Evolutionary conservation across 192 early-diverging fungal genomes (phyloP).

Genomic region (Phycomyces blakesleeanus): DNA sequence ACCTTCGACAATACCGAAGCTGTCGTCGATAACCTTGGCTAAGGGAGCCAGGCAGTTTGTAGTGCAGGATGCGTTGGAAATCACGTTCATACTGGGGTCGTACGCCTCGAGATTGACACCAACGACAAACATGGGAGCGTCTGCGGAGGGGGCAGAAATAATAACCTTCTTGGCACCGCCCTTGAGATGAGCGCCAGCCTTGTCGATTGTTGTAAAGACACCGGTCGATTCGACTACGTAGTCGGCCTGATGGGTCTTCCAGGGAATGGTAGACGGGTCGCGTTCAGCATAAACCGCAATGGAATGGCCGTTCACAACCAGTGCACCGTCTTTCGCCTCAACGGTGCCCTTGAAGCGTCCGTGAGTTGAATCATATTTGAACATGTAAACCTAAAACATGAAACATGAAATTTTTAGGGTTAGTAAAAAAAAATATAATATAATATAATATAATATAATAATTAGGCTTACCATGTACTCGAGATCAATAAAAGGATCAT

Average conservation of each 20-base stretch:
- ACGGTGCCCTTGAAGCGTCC: slow-evolving; percentile 85
- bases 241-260: slow-evolving; percentile 73
- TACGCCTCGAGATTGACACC: slow-evolving; percentile 95
- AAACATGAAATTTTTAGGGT: neutral
- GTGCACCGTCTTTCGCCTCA: slow-evolving; percentile 71
- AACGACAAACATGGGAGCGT: slow-evolving; percentile 95
- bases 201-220: slow-evolving; percentile 89
- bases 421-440: neutral
- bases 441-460: neutral
- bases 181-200: slow-evolving; percentile 77
- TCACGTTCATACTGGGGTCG: slow-evolving; percentile 72
- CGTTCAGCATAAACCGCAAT: slow-evolving; percentile 71
- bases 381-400: slow-evolving; percentile 59
- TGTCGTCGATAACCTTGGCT: slow-evolving; percentile 92
- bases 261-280: slow-evolving; percentile 83
- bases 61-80: slow-evolving; percentile 98
- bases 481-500: slow-evolving; percentile 95
- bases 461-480: slow-evolving; percentile 76
- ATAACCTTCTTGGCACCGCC: slow-evolving; percentile 97
- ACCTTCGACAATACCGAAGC: slow-evolving; percentile 92
- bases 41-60: slow-evolving; percentile 98
- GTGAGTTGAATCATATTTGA: slow-evolving; percentile 99
- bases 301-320: slow-evolving; percentile 77
- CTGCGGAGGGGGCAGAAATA: slow-evolving; percentile 91
- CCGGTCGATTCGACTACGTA: slow-evolving; percentile 98